Percentiles rank a stretch among this genome's conserved stretches.
These are phyloP conservation scores for Hypoxylon cercidicola DNA, from an alignment of 495 filamentous ascomycete genomes.

Conservation along the genomic window DNA sequence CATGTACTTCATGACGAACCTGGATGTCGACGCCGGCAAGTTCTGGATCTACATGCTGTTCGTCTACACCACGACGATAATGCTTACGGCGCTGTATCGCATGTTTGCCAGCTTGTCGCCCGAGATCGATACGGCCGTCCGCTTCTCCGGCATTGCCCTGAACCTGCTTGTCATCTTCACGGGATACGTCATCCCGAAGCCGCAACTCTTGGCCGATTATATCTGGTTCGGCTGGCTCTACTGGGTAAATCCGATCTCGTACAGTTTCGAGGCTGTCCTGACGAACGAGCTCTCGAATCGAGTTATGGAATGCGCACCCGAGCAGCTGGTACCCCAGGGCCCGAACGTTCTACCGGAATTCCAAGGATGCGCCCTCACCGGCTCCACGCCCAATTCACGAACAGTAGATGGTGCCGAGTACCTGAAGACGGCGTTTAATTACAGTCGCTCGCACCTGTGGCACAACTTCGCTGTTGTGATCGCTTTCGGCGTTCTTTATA, in stretches of 20 bases:
- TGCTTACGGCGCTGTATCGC: constrained; percentile 74
- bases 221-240: constrained; percentile 71
- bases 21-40: constrained; percentile 72
- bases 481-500: constrained; percentile 74
- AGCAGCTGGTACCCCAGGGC: constrained; percentile 66
- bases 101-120: constrained; percentile 81
- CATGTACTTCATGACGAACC: constrained; percentile 74
- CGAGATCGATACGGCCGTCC: constrained; percentile 76
- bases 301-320: constrained; percentile 66
- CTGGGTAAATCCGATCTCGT: constrained; percentile 64
- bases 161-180: constrained; percentile 69
- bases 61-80: constrained; percentile 73
- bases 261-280: constrained; percentile 70
- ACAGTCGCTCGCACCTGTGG: constrained; percentile 75
- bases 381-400: constrained; percentile 56
- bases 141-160: constrained; percentile 74
- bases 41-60: constrained; percentile 81
- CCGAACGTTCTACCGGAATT: constrained; percentile 58
- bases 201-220: constrained; percentile 51
- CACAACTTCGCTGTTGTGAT: constrained; percentile 82
- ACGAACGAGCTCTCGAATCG: constrained; percentile 59
- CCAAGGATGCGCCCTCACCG: constrained; percentile 71
- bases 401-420: constrained; percentile 69
- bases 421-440: constrained; percentile 64
- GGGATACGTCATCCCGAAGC: constrained; percentile 61